phyloP scores from a whole-genome alignment of 176 grass and related monocot species.

The Puccinellia tenuiflora region DNA sequence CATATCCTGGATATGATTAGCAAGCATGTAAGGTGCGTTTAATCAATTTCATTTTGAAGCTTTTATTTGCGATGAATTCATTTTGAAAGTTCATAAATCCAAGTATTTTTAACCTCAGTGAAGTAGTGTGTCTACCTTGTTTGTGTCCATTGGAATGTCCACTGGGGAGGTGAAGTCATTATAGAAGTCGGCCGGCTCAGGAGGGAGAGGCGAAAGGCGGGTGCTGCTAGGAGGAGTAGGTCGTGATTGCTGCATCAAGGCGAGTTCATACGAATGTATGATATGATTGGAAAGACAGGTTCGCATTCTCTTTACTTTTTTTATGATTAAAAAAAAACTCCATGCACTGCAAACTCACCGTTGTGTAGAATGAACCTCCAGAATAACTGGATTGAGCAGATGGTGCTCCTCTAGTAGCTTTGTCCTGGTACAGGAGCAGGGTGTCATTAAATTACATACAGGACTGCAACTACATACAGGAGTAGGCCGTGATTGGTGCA shows the following conservation, averaged over 20 bases:
- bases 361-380: slow-evolving; percentile 39
- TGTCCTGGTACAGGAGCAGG: slow-evolving; percentile 13
- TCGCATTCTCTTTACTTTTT: not conserved
- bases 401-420: slow-evolving; percentile 23
- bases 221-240: slow-evolving; percentile 44
- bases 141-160: slow-evolving; percentile 58
- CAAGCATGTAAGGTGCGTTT: not conserved
- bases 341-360: not conserved
- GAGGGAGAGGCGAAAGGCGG: slow-evolving; percentile 58
- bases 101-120: not conserved
- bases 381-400: slow-evolving; percentile 32
- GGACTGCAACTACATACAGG: not conserved
- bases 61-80: not conserved
- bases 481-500: slow-evolving; percentile 36
- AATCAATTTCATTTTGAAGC: not conserved
- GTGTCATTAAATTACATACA: not conserved
- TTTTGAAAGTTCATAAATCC: not conserved
- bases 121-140: slow-evolving; percentile 29
- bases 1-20: slow-evolving; percentile 29
- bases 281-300: not conserved
- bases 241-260: slow-evolving; percentile 27
- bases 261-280: not conserved
- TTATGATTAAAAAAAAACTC: not conserved
- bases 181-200: slow-evolving; percentile 66
- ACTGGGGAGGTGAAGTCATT: slow-evolving; percentile 46